Conservation (phyloP, 2,329 filamentous ascomycete species). For the Esteya vermicola region DNA sequence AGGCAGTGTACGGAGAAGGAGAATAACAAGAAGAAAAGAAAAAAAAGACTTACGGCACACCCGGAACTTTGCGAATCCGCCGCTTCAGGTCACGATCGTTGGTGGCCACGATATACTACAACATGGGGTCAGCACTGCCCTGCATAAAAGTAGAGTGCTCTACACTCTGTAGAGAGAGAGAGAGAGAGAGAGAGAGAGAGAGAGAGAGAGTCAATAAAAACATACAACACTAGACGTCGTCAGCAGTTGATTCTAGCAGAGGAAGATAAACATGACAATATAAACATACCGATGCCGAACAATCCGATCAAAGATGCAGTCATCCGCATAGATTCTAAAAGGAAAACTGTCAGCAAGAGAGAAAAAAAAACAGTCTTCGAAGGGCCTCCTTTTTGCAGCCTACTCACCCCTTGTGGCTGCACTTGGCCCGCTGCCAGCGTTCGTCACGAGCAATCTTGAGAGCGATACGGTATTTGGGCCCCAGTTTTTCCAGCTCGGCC, state of each 20-base stretch:
- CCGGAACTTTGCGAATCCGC: constrained; percentile 62
- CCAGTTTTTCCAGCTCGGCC: constrained; percentile 80
- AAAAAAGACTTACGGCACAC: constrained; percentile 32
- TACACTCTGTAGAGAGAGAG: too few relatives aligned
- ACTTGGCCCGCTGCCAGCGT: constrained; percentile 71
- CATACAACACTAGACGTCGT: neutral
- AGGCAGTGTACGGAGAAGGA: neutral
- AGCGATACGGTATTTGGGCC: constrained; percentile 76
- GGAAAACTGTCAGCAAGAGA: neutral
- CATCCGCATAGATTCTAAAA: constrained; percentile 51
- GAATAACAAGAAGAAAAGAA: neutral
- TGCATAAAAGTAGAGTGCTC: too few relatives aligned
- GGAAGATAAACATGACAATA: neutral
- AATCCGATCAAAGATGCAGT: constrained; percentile 66
- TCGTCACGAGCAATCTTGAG: constrained; percentile 79
- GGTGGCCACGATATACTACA: constrained; percentile 22
- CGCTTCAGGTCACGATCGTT: constrained; percentile 71
- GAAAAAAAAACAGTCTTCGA: neutral
- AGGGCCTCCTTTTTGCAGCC: too few relatives aligned
- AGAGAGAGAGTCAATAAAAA: too few relatives aligned
- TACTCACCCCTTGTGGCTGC: constrained; percentile 64
- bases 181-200: constrained; percentile 16
- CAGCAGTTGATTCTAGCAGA: too few relatives aligned
- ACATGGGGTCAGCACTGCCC: too few relatives aligned
- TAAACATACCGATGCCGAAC: constrained; percentile 39